phyloP scores from a whole-genome alignment of 2,329 filamentous ascomycete species.

The Arthrobotrys entomopaga region DNA sequence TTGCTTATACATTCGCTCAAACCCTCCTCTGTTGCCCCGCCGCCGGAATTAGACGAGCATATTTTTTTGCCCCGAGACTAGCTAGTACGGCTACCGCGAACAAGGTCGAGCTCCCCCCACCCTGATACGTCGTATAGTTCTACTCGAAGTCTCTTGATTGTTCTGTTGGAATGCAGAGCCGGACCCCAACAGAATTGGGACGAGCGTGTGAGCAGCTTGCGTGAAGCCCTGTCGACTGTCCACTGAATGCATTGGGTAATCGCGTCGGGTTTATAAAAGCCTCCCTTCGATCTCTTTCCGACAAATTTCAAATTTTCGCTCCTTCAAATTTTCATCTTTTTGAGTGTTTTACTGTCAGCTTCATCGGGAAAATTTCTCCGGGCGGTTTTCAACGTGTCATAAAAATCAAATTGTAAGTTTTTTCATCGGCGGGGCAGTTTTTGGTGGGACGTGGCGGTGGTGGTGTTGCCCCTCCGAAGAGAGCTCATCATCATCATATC shows the following conservation, averaged over 20 bases:
- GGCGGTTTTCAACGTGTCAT: constrained; percentile 7
- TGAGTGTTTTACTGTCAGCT: background rate
- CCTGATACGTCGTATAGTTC: background rate
- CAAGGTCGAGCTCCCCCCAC: constrained; percentile 40
- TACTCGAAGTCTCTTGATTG: background rate
- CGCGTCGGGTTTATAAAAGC: constrained; percentile 25
- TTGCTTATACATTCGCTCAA: constrained; percentile 27
- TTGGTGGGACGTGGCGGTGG: background rate
- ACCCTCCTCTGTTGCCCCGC: constrained; percentile 22
- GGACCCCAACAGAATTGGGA: constrained; percentile 47
- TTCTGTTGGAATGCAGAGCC: constrained; percentile 29
- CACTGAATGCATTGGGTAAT: background rate
- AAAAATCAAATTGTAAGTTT: constrained; percentile 1
- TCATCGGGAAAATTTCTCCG: constrained; percentile 44
- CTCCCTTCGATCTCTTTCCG: constrained; percentile 1
- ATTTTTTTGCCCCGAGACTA: too few species aligned
- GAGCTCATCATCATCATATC: constrained; percentile 23
- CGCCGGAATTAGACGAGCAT: constrained; percentile 28
- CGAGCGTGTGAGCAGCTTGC: background rate
- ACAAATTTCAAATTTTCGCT: background rate
- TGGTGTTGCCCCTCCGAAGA: constrained; percentile 42
- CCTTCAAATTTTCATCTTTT: constrained; percentile 1
- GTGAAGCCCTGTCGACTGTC: background rate
- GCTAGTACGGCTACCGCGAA: background rate
- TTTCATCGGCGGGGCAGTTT: background rate